Base-by-base conservation (phyloP, 2,329 filamentous ascomycete genomes). In the Domatiomyces catenatus region DNA sequence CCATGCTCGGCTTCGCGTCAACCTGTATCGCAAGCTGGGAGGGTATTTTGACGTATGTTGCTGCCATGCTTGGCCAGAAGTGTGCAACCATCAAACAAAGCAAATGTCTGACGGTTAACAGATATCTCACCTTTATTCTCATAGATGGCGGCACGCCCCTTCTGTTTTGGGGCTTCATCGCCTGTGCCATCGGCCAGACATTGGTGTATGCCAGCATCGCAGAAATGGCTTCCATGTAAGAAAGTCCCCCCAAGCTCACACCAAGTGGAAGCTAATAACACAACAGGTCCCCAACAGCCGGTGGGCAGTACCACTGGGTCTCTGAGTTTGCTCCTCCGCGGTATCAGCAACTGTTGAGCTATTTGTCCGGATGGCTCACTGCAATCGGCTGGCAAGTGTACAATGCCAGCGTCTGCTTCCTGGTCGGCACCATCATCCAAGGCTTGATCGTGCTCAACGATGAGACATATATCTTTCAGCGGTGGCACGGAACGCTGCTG, bases 221-320 rank as follows among this genome's bases (percentile, higher is more conserved):
- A 5, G 72, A 75, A 54, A 71, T 75, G 65, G 70, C 71, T 0
- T 73, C 70, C 3, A 75, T 75, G 67, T 68, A 59, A 48, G 54
- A 20, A 39, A 10, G 7, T 19, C 26, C 50, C 43, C 12, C 2
- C 10, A 15, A 4, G 20, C 28, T 22, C 45, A 20, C 8, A 45
- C 44, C 47, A 26, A 48, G 32, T 42, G 20, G 18, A 20, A 15
- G n/a, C 36, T 24, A 6, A 6, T 8, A 45, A 32, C 18, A 19
- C 26, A 32, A 19, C n/a, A 66, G 63, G 63, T 64, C 63, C 22
- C 65, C 65, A 1, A 66, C 64, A 1, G 61, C 63, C 19, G 63
- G 63, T 18, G 67, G 76, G 1, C 75, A 79, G 56, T 79, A 78
- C 54, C 74, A 77, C 56, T 78, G 74, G 75, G 74, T 77, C 1